Conservation (phyloP, 2,329 filamentous ascomycete species). For the Phaeosphaeriaceae sp. region DNA sequence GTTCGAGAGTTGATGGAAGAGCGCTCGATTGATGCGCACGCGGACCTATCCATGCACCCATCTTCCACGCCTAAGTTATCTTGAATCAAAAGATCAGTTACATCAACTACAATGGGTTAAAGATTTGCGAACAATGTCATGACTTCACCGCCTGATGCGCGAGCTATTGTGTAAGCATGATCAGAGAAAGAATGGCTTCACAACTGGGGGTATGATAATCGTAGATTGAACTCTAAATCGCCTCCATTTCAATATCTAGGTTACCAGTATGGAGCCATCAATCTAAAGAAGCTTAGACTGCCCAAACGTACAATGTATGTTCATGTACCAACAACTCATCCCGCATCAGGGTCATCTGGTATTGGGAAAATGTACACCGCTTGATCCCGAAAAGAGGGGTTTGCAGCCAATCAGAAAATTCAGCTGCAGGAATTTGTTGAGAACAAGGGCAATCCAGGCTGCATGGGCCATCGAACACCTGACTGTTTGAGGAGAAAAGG, state of each 20-base stretch:
- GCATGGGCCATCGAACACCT: slow-evolving; percentile 42
- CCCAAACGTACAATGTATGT: slow-evolving; percentile 15
- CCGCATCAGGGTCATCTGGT: slow-evolving; percentile 23
- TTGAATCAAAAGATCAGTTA: slow-evolving; percentile 5
- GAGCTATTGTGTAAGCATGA: slow-evolving; percentile 12
- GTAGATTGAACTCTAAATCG: slow-evolving; percentile 1
- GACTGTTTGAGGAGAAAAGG: slow-evolving; percentile 29
- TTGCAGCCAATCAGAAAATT: slow-evolving; percentile 34
- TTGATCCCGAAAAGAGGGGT: slow-evolving; percentile 35
- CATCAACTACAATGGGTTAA: slow-evolving; percentile 10
- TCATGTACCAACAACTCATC: slow-evolving; percentile 39
- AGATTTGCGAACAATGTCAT: slow-evolving; percentile 11
- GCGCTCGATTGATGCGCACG: slow-evolving; percentile 56
- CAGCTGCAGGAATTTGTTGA: slow-evolving; percentile 31
- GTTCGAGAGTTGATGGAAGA: slow-evolving; percentile 76
- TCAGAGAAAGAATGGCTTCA: not conserved
- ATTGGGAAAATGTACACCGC: slow-evolving; percentile 31
- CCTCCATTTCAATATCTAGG: too few relatives aligned
- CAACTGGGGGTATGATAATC: slow-evolving; percentile 5
- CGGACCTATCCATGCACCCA: not conserved
- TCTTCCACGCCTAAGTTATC: slow-evolving; percentile 6
- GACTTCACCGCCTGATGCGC: slow-evolving; percentile 28
- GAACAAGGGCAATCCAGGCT: slow-evolving; percentile 33
- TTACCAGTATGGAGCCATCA: not conserved
- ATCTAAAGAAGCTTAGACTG: slow-evolving; percentile 5